Base-by-base conservation (phyloP, 805 yeast genomes). In the Schwanniomyces occidentalis region DNA sequence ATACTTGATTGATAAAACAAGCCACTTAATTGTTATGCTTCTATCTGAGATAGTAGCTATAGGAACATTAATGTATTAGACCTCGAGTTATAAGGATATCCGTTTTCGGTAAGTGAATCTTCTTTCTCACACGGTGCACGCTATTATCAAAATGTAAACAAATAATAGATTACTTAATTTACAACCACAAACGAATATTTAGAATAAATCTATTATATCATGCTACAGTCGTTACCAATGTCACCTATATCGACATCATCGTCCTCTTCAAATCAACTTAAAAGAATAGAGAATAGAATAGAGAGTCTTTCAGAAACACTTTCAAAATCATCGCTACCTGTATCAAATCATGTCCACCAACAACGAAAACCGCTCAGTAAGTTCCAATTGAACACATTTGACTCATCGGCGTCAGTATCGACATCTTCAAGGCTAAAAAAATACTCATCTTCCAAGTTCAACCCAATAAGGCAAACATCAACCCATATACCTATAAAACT, bases 261-360 rank as follows among this genome's bases (percentile, higher is more conserved):
- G 4, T 24, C 35, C 10, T 28, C 51, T 13, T 40, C 53, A 4
- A 37, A 34, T 24, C 52, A 46, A 30, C 44, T 52, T 23, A 46
- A 49, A 25, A 37, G 42, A 13, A 51, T 51, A 13, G 58, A 51
- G 31, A 42, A 42, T n/a, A 34, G 55, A 15, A 44, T 51, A 14
- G 51, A 51, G 38, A 41, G 44, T 21, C 48, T 51, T 5, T 41
- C 48, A 6, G 45, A 43, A 20, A 26, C 48, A 1, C 36, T 46
- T 13, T 22, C 35, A 13, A 40, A 24, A 27, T 34, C 41, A 20
- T 34, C 21, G 16, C 32, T 27, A 9, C 38, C 22, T 15, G 29
- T 27, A 16, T 27, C 24, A 12, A 26, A 15, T 18, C 24, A 18
- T 18, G 9, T 15, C 16, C 24, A 18, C 20, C 17, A 20, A 8